phyloP scores from a whole-genome alignment of 495 filamentous ascomycete genomes.

The Podospora comata region DNA sequence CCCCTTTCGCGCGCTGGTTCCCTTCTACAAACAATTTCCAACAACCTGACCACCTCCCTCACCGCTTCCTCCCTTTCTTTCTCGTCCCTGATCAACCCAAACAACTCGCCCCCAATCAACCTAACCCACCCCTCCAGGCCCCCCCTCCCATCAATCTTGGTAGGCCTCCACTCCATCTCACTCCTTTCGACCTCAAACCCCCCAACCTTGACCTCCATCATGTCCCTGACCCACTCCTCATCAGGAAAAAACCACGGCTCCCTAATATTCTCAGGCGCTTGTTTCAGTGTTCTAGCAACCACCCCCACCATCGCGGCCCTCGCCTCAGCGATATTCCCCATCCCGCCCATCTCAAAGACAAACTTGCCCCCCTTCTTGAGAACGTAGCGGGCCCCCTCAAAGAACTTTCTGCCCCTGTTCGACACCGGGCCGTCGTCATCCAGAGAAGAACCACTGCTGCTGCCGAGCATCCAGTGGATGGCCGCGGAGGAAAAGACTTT shows the following conservation, averaged over 20 bases:
- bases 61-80: conserved; percentile 52
- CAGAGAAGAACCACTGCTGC: too few relatives aligned
- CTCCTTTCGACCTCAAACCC: conserved; percentile 61
- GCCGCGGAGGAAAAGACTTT: conserved; percentile 79
- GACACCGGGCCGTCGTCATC: conserved; percentile 40
- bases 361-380: conserved; percentile 59
- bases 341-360: conserved; percentile 71
- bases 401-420: conserved; percentile 29
- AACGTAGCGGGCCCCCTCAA: conserved; percentile 47
- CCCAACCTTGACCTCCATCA: conserved; percentile 48
- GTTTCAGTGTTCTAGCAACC: conserved; percentile 48
- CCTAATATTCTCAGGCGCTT: conserved; percentile 42
- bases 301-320: conserved; percentile 54
- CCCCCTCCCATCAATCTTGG: conserved; percentile 45
- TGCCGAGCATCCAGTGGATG: conserved; percentile 64
- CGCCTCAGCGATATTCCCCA: conserved; percentile 67
- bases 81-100: conserved; percentile 47
- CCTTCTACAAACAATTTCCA: conserved; percentile 53
- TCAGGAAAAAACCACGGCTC: conserved; percentile 76
- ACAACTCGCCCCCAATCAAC: conserved; percentile 58
- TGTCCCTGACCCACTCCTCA: conserved; percentile 49
- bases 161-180: conserved; percentile 66
- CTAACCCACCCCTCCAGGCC: conserved; percentile 71
- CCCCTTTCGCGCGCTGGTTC: conserved; percentile 30
- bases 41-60: conserved; percentile 54